A percentile compares a stretch with the other conserved stretches of the same genome.
Conservation (phyloP, 2,329 filamentous ascomycete species). For the Colletotrichum navitas region DNA sequence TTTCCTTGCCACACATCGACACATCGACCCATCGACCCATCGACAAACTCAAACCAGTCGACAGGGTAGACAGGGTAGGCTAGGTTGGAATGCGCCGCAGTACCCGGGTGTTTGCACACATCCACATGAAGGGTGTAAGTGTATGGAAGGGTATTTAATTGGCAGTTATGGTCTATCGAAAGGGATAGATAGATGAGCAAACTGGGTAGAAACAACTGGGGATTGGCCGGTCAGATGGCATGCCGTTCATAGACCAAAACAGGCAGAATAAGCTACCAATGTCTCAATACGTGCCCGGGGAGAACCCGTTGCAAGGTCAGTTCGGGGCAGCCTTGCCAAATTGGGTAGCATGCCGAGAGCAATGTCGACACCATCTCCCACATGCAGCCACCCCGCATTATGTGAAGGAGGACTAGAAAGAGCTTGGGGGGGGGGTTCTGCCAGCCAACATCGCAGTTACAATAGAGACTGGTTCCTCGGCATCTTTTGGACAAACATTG, state of each 20-base stretch:
- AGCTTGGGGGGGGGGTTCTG: conserved; percentile 36
- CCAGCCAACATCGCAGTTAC: conserved; percentile 32
- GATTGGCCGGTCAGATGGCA: conserved; percentile 39
- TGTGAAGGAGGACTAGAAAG: conserved; percentile 24
- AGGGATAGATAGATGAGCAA: conserved; percentile 14
- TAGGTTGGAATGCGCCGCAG: conserved; percentile 17
- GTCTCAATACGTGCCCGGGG: conserved; percentile 15
- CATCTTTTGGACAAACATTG: conserved; percentile 36
- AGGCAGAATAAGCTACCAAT: conserved; percentile 30
- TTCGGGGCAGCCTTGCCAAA: conserved; percentile 40
- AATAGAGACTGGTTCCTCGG: conserved; percentile 39
- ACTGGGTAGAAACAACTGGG: conserved; percentile 8
- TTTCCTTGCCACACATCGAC: conserved; percentile 8
- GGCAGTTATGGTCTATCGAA: conserved; percentile 13
- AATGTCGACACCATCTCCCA: conserved; percentile 42
- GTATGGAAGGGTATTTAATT: conserved; percentile 1
- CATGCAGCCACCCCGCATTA: conserved; percentile 41
- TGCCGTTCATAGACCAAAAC: conserved; percentile 15
- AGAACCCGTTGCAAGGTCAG: conserved; percentile 35
- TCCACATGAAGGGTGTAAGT: conserved; percentile 20
- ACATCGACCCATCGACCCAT: conserved; percentile 10
- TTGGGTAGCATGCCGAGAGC: conserved; percentile 40
- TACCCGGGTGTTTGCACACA: conserved; percentile 13
- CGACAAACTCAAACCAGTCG: conserved; percentile 21
- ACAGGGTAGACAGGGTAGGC: conserved; percentile 30